Base-by-base conservation (phyloP, 148 eudicot genomes). In the Fagopyrum tataricum region DNA sequence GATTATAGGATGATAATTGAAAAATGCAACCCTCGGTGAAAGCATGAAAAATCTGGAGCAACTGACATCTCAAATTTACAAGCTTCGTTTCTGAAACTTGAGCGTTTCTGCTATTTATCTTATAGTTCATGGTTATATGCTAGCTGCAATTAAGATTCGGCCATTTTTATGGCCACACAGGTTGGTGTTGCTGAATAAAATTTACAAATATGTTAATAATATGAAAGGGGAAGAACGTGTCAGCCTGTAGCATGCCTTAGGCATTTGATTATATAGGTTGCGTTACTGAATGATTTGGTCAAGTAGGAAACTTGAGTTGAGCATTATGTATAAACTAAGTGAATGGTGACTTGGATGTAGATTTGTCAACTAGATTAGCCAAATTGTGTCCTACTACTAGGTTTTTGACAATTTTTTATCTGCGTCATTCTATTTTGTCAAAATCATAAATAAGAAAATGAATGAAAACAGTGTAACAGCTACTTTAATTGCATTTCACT, bases 1-100 rank as follows among this genome's bases (percentile, higher is more conserved):
- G 10, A 21, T 61, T 68, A 74, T 78, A 89, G 93, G 84, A 74
- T 89, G 89, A 87, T 77, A 83, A 86, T 95, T 77, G 99, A n/a
- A 95, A 79, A 83, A 87, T 82, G 96, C 90, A 67, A 87, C 92
- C 70, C 94, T 95, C 23, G 88, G 81, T 79, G 99, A 92, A 79
- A 92, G 94, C 86, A 83, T 95, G 81, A 93, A 79, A 56, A 87
- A 88, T 73, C 82, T 95, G 87, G 97, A 90, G 75, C 97, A 88
- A 81, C 82, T 95, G 75, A 90, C 89, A 24, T 86, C 86, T 70
- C 84, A 89, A 49, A 80, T 90, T 78, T 85, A 82, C 20, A 85
- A 89, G 74, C 97, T 90, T 48, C 92, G 81, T 42, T 46, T 31
- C 68, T 14, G 42, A 62, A 62, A 62, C 68, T 62, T 18, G 24